Conservation (phyloP, 73 alveolate species). For the Paramecium octaurelia region DNA sequence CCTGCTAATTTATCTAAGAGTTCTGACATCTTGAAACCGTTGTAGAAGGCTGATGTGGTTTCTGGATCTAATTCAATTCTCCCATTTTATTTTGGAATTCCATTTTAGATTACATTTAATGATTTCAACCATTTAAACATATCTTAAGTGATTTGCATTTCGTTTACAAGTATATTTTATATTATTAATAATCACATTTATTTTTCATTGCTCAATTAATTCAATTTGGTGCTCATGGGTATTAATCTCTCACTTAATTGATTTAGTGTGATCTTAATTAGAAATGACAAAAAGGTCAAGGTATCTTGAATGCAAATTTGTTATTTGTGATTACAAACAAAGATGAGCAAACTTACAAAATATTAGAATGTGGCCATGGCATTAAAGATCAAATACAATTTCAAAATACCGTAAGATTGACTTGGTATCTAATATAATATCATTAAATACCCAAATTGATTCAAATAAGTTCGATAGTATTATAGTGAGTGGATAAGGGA, state of each 20-base stretch:
- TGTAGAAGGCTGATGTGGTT: background rate
- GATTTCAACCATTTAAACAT: background rate
- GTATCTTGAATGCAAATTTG: background rate
- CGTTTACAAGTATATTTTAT: background rate
- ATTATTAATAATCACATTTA: background rate
- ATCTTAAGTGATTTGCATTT: slow-evolving; percentile 9
- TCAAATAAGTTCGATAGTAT: background rate
- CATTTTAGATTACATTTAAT: background rate
- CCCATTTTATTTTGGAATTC: slow-evolving; percentile 41
- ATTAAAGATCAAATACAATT: slow-evolving; percentile 17
- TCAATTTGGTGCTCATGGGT: background rate
- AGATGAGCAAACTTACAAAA: background rate
- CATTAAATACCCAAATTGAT: slow-evolving; percentile 21
- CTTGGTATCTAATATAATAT: background rate
- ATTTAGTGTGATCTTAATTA: background rate
- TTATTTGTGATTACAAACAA: background rate
- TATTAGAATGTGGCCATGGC: background rate
- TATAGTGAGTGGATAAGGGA: slow-evolving; percentile 30
- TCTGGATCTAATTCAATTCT: slow-evolving; percentile 30
- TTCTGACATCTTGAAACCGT: slow-evolving; percentile 38
- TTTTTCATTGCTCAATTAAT: slow-evolving; percentile 16
- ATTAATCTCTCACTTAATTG: background rate
- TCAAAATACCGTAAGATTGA: slow-evolving; percentile 12
- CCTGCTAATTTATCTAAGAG: background rate
- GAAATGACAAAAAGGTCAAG: background rate